Percentiles rank a stretch among this genome's conserved stretches.
Evolutionary conservation across 1,139 yeast species (phyloP).

Genomic region (Fermentozyma sake): DNA sequence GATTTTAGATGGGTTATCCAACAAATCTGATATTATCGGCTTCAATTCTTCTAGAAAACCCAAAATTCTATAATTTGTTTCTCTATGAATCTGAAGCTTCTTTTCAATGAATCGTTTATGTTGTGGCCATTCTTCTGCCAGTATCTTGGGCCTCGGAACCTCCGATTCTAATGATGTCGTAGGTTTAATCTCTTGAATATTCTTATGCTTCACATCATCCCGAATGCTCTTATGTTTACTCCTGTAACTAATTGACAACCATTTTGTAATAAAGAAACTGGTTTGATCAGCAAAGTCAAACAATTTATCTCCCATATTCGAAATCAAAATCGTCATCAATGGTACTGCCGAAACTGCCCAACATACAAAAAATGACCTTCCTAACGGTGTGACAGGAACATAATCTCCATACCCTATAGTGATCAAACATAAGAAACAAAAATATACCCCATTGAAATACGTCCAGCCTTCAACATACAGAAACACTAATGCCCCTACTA

Average conservation of each 20-base stretch:
- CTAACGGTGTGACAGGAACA: slow-evolving; percentile 58
- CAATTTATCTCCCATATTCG: slow-evolving; percentile 64
- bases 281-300: slow-evolving; percentile 27
- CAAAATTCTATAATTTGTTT: background rate
- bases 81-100: background rate
- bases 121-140: slow-evolving; percentile 2
- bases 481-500: slow-evolving; percentile 67
- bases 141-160: slow-evolving; percentile 3
- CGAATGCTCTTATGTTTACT: slow-evolving; percentile 6
- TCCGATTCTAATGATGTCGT: slow-evolving; percentile 1
- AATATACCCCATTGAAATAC: slow-evolving; percentile 66
- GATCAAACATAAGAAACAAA: slow-evolving; percentile 66
- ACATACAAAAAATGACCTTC: slow-evolving; percentile 65
- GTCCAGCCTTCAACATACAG: slow-evolving; percentile 59
- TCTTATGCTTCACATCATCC: slow-evolving; percentile 9
- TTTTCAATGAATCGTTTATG: background rate
- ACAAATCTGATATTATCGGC: slow-evolving; percentile 27
- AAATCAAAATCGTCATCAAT: slow-evolving; percentile 75
- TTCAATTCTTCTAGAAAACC: slow-evolving; percentile 11
- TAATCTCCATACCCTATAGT: slow-evolving; percentile 86
- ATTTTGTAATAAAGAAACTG: slow-evolving; percentile 11
- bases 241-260: slow-evolving; percentile 3
- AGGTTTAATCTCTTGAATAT: slow-evolving; percentile 12
- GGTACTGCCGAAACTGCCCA: slow-evolving; percentile 87
- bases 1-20: slow-evolving; percentile 27